Conservation (phyloP, 2,329 filamentous ascomycete genomes). For the Paecilomyces sp. region DNA sequence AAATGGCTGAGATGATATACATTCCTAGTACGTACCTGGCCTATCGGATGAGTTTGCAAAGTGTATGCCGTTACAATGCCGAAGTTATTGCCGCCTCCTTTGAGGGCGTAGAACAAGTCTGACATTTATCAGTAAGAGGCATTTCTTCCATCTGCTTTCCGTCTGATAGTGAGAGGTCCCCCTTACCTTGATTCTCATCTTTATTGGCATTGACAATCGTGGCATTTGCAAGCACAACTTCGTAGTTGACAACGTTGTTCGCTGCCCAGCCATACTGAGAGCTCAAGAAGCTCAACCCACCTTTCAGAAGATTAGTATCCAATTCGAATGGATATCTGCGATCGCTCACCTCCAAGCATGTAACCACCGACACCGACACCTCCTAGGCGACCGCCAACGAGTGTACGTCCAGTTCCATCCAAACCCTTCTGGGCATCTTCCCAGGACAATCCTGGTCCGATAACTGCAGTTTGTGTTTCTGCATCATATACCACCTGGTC, state of each 20-base stretch:
- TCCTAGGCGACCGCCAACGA: conserved; percentile 41
- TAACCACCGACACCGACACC: conserved; percentile 44
- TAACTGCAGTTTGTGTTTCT: conserved; percentile 30
- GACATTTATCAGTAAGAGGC: not conserved
- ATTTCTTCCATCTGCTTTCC: not conserved
- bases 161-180: too few species aligned
- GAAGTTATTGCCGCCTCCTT: conserved; percentile 38
- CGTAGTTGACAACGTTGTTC: conserved; percentile 40
- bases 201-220: conserved; percentile 36
- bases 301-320: conserved; percentile 10
- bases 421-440: conserved; percentile 25
- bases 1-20: conserved; percentile 8
- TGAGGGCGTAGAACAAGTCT: conserved; percentile 37
- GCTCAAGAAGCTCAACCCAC: conserved; percentile 43
- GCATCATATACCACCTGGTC: conserved; percentile 28
- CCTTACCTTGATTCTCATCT: conserved; percentile 23
- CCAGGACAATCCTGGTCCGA: conserved; percentile 30
- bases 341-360: conserved; percentile 35
- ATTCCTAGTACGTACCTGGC: conserved; percentile 11
- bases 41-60: conserved; percentile 23
- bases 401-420: conserved; percentile 20
- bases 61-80: conserved; percentile 37
- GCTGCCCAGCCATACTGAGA: conserved; percentile 45
- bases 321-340: not conserved
- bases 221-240: conserved; percentile 42